These are phyloP conservation scores for Mycena indigotica DNA, from an alignment of 768 basidiomycete genomes.

Conservation along the genomic window DNA sequence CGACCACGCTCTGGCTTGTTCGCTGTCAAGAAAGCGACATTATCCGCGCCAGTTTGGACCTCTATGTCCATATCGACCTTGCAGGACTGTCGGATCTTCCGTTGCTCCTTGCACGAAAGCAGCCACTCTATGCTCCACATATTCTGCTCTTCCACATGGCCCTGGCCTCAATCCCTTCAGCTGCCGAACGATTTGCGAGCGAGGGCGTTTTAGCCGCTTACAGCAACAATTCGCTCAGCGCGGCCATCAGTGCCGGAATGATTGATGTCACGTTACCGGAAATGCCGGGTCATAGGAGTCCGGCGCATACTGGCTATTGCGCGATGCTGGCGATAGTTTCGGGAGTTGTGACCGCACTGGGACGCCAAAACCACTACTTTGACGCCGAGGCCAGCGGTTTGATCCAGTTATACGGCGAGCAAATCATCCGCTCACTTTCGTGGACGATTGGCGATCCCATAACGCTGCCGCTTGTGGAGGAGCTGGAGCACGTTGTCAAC, in stretches of 20 bases:
- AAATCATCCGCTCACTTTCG: conserved; percentile 72
- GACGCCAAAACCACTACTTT: conserved; percentile 74
- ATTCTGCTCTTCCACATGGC: conserved; percentile 87
- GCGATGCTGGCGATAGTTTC: conserved; percentile 81
- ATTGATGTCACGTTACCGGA: conserved; percentile 71
- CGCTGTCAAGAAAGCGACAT: conserved; percentile 81
- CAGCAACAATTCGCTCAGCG: conserved; percentile 77
- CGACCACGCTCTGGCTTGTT: conserved; percentile 77
- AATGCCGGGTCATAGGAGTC: conserved; percentile 73
- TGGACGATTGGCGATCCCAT: conserved; percentile 84
- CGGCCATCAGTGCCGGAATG: conserved; percentile 72
- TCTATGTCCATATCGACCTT: conserved; percentile 69
- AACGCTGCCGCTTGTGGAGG: conserved; percentile 76
- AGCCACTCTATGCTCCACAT: conserved; percentile 74
- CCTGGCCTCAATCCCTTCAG: conserved; percentile 70
- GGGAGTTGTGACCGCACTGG: conserved; percentile 63
- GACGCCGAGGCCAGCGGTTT: conserved; percentile 85
- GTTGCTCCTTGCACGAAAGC: conserved; percentile 60
- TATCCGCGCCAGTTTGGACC: conserved; percentile 71
- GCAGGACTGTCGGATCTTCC: conserved; percentile 69
- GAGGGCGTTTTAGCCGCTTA: conserved; percentile 83
- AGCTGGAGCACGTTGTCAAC: conserved; percentile 78
- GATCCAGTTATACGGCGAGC: conserved; percentile 81
- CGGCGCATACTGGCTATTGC: conserved; percentile 81
- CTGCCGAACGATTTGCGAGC: conserved; percentile 84